A percentile compares a stretch with the other conserved stretches of the same genome.
These are phyloP conservation scores for Aspergillus viridinutans DNA, from an alignment of 2,329 filamentous ascomycete species.

Conservation along the genomic window DNA sequence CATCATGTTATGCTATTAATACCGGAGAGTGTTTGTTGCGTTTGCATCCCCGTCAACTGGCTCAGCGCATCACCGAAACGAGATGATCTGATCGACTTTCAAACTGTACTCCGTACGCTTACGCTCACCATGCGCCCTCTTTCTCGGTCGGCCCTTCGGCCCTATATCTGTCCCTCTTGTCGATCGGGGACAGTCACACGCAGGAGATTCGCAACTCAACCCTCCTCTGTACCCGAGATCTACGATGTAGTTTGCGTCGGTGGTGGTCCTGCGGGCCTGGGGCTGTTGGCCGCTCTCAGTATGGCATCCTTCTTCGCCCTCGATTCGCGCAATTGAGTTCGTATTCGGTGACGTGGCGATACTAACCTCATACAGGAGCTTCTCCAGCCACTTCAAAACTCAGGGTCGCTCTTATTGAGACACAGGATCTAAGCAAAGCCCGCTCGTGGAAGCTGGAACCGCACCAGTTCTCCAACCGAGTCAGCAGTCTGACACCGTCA, in stretches of 20 bases:
- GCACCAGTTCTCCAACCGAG: slow-evolving; percentile 82
- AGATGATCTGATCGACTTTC: slow-evolving; percentile 7
- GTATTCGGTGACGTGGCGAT: neutral
- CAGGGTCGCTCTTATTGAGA: slow-evolving; percentile 83
- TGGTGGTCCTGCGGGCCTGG: slow-evolving; percentile 83
- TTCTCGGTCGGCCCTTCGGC: slow-evolving; percentile 27
- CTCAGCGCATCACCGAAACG: neutral
- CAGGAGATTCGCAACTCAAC: slow-evolving; percentile 32
- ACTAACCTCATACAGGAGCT: slow-evolving; percentile 53
- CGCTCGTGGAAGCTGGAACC: slow-evolving; percentile 62
- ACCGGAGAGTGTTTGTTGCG: slow-evolving; percentile 13
- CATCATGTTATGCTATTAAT: neutral
- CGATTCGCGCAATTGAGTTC: neutral
- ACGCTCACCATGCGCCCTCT: slow-evolving; percentile 33
- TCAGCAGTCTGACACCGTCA: slow-evolving; percentile 86
- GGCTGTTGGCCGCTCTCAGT: slow-evolving; percentile 74
- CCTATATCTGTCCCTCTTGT: slow-evolving; percentile 41
- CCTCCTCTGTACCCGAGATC: slow-evolving; percentile 57
- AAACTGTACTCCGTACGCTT: slow-evolving; percentile 9
- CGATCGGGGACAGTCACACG: slow-evolving; percentile 23
- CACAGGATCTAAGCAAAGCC: slow-evolving; percentile 72
- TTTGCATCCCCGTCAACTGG: slow-evolving; percentile 14
- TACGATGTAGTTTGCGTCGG: slow-evolving; percentile 93
- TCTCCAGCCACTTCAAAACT: slow-evolving; percentile 71
- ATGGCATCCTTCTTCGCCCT: slow-evolving; percentile 27